phyloP scores from a whole-genome alignment of 495 filamentous ascomycete genomes.

The Penicillium manginii region DNA sequence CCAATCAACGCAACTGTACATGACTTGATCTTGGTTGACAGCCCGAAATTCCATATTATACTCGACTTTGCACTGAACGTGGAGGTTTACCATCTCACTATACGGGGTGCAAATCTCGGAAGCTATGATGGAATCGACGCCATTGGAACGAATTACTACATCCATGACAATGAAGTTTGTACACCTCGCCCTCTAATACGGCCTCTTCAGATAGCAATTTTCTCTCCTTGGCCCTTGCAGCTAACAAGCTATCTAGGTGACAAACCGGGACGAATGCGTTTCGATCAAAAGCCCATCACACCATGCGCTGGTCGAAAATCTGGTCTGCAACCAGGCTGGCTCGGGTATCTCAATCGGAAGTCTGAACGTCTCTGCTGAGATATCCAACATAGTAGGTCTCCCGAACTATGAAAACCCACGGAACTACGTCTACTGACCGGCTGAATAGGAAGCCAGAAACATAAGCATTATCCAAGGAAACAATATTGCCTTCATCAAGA shows the following conservation, averaged over 20 bases:
- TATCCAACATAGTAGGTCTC: constrained; percentile 31
- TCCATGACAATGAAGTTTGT: constrained; percentile 49
- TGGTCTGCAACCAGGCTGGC: constrained; percentile 54
- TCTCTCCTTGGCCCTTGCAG: neutral
- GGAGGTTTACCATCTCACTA: constrained; percentile 48
- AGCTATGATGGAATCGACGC: constrained; percentile 50
- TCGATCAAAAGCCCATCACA: constrained; percentile 47
- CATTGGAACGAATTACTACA: constrained; percentile 45
- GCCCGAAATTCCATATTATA: constrained; percentile 48
- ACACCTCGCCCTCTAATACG: too few relatives aligned
- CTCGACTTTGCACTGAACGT: constrained; percentile 46
- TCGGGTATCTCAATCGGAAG: constrained; percentile 51
- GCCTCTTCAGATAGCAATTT: neutral
- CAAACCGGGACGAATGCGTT: constrained; percentile 53
- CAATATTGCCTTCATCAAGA: constrained; percentile 62
- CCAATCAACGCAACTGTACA: constrained; percentile 46
- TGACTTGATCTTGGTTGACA: constrained; percentile 49
- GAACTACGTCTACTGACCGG: neutral
- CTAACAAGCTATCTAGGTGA: constrained; percentile 23
- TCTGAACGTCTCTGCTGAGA: constrained; percentile 33
- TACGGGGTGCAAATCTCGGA: constrained; percentile 46
- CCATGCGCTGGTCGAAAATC: constrained; percentile 51
- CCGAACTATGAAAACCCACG: neutral
- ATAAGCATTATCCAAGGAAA: constrained; percentile 48
- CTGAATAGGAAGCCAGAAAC: constrained; percentile 34